Base-by-base conservation (phyloP, 257 asterid species). In the Nyctanthes arbortristis region DNA sequence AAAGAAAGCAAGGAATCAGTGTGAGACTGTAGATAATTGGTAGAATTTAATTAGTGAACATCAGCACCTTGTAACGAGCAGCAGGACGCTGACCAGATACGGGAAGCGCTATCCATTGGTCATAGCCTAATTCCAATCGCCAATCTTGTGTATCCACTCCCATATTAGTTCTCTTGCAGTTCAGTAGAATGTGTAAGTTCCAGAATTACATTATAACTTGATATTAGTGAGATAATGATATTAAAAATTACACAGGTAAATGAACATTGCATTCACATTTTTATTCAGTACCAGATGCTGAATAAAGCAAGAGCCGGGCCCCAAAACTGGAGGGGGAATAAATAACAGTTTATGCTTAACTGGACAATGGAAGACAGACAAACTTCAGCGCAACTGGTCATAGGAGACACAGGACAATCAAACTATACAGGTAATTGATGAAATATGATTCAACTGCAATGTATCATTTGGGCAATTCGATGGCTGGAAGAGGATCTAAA, bases 21-120 rank as follows among this genome's bases (percentile, higher is more conserved):
- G 10, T 20, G 16, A 58, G 63, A 11, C 54, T 55, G 18, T 58
- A 45, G 58, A 22, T 37, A 67, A 13, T 24, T 60, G 47, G 52
- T 16, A 47, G 18, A 34, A 40, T 29, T 47, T 13, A 24, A 10
- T 39, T 61, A 39, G 27, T 22, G 30, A 65, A 28, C n/a, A 70
- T 66, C 52, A 45, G 16, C 40, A 90, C 99, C 97, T 94, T 94
- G 89, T 94, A 94, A 33, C 99, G 96, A 54, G 96, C 90, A 65
- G 85, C 84, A 61, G 97, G 97, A 1, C 85, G 87, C 70, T 81
- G 86, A 74, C 96, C 91, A 65, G 92, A 78, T 56, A 85, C 84
- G 11, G 97, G 87, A 45, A 82, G 76, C 55, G 91, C 75, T 36
- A 66, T 73, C 99, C 99, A 94, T 61, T 89, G 89, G 75, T 91